Evolutionary conservation across 2,329 filamentous ascomycete genomes (phyloP).

Genomic region (Metarhizium humberi): DNA sequence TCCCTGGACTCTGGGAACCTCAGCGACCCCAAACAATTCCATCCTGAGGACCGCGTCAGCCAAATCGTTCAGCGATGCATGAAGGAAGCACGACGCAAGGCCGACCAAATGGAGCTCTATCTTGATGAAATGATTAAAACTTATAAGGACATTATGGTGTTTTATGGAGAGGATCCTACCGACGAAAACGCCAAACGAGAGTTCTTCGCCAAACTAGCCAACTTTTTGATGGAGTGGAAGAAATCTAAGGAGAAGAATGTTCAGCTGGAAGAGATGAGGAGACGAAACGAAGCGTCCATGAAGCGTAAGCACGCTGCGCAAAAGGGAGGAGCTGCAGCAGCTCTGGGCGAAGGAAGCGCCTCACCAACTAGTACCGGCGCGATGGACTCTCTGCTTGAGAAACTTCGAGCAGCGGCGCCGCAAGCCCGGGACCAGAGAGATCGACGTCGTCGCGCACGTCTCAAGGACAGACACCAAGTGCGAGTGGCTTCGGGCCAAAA

Average conservation of each 20-base stretch:
- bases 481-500: constrained; percentile 83
- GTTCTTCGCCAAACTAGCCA: constrained; percentile 89
- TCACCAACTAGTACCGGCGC: constrained; percentile 73
- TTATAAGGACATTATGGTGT: constrained; percentile 92
- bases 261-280: constrained; percentile 67
- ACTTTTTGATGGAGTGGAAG: constrained; percentile 92
- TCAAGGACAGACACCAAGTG: constrained; percentile 86
- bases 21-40: constrained; percentile 94
- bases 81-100: constrained; percentile 94
- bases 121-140: constrained; percentile 85
- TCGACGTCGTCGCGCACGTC: constrained; percentile 71
- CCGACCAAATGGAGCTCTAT: constrained; percentile 90
- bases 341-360: constrained; percentile 36
- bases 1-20: constrained; percentile 90
- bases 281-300: constrained; percentile 83
- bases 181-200: constrained; percentile 91
- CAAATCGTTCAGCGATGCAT: constrained; percentile 87
- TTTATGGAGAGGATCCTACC: constrained; percentile 87
- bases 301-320: constrained; percentile 76
- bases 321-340: constrained; percentile 33
- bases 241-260: constrained; percentile 92
- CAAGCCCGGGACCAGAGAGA: constrained; percentile 85
- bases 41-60: constrained; percentile 89
- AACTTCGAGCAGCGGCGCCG: constrained; percentile 84
- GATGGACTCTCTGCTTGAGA: constrained; percentile 94